phyloP scores from a whole-genome alignment of 768 basidiomycete species.

The Plicaturopsis crispa region DNA sequence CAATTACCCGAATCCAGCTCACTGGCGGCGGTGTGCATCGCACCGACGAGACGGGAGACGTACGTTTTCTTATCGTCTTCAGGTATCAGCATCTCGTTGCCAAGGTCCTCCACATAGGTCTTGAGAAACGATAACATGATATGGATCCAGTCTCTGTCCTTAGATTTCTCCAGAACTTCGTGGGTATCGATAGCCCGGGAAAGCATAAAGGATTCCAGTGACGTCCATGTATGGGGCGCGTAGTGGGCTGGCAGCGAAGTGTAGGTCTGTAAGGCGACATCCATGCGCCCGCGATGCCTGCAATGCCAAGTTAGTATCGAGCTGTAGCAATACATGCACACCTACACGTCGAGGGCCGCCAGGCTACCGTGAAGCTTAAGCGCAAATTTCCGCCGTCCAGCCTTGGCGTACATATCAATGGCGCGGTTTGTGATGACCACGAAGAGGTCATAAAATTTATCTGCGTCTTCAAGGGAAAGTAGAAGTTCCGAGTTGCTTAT shows the following conservation, averaged over 20 bases:
- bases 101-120: slow-evolving; percentile 50
- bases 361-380: slow-evolving; percentile 79
- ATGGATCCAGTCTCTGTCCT: slow-evolving; percentile 76
- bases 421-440: slow-evolving; percentile 67
- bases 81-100: slow-evolving; percentile 44
- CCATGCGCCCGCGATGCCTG: slow-evolving; percentile 63
- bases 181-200: slow-evolving; percentile 69
- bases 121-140: slow-evolving; percentile 71
- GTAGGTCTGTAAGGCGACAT: slow-evolving; percentile 61
- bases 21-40: slow-evolving; percentile 40
- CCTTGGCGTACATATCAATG: slow-evolving; percentile 76
- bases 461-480: slow-evolving; percentile 43
- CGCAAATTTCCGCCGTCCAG: slow-evolving; percentile 81
- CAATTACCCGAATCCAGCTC: slow-evolving; percentile 47
- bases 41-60: slow-evolving; percentile 40
- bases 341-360: slow-evolving; percentile 86
- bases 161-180: slow-evolving; percentile 41
- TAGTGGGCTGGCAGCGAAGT: slow-evolving; percentile 83
- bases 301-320: slow-evolving; percentile 5
- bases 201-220: slow-evolving; percentile 74
- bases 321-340: slow-evolving; percentile 3
- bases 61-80: slow-evolving; percentile 45
- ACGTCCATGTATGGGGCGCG: slow-evolving; percentile 74
- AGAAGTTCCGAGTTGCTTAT: slow-evolving; percentile 58
- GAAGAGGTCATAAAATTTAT: slow-evolving; percentile 76